These are phyloP conservation scores for Kodamaea plutei DNA, from an alignment of 1,139 yeast genomes.

Conservation along the genomic window DNA sequence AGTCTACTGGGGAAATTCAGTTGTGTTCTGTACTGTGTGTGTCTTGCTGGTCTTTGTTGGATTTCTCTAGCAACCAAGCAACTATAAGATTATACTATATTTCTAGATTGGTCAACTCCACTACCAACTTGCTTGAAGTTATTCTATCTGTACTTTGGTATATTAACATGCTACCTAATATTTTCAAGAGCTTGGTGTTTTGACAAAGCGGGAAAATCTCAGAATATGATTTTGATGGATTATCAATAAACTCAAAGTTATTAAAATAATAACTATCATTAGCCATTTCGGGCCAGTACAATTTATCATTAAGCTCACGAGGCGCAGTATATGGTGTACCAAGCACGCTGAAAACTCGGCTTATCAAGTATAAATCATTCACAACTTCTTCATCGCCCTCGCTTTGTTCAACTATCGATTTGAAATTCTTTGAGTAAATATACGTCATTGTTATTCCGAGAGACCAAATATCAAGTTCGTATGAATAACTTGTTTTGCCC, in stretches of 20 bases:
- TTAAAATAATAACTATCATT: constrained; percentile 29
- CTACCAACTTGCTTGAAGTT: too few species aligned
- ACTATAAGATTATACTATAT: too few species aligned
- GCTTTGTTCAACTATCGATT: constrained; percentile 33
- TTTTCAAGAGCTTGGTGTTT: constrained; percentile 10
- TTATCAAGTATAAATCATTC: constrained; percentile 64
- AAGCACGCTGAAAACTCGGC: constrained; percentile 56
- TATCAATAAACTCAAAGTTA: constrained; percentile 22
- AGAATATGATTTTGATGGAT: constrained; percentile 13
- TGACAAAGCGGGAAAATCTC: constrained; percentile 28
- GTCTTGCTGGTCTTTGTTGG: too few species aligned
- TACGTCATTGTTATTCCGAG: constrained; percentile 66
- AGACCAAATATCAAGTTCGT: constrained; percentile 78
- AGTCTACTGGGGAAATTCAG: too few species aligned
- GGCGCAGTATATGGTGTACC: constrained; percentile 62
- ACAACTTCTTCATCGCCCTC: constrained; percentile 31
- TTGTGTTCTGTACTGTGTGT: too few species aligned
- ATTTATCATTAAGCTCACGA: constrained; percentile 32
- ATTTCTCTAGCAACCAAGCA: too few species aligned
- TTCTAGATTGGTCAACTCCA: too few species aligned
- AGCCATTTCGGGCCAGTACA: constrained; percentile 38
- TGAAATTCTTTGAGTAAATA: constrained; percentile 47
- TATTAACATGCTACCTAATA: constrained; percentile 25
- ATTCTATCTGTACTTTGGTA: constrained; percentile 15
- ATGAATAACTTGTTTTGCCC: constrained; percentile 59